Conservation (phyloP, 2,329 filamentous ascomycete species). For the Simplicillium aogashimaense region DNA sequence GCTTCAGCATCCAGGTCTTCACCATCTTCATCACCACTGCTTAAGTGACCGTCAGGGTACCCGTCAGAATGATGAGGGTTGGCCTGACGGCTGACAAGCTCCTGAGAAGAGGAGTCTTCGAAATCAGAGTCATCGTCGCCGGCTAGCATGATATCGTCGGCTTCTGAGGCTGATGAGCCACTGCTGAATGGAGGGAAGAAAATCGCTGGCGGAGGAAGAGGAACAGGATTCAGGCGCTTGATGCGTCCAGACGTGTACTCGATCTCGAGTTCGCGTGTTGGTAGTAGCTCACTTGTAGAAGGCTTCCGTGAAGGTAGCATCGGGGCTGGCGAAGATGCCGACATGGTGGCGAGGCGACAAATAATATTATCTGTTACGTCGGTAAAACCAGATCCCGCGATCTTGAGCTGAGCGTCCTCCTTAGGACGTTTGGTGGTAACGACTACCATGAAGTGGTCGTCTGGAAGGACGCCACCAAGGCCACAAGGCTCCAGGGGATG, state of each 20-base stretch:
- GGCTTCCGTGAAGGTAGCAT: conserved; percentile 1
- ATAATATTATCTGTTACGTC: conserved; percentile 30
- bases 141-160: conserved; percentile 17
- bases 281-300: too few species aligned
- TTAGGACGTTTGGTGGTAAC: conserved; percentile 39
- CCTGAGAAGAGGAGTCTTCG: conserved; percentile 12
- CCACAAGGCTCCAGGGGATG: conserved; percentile 45
- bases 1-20: conserved; percentile 26
- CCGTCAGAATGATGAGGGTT: conserved; percentile 29
- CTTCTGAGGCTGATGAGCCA: conserved; percentile 21
- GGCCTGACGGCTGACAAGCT: conserved; percentile 20
- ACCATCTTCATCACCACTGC: conserved; percentile 30
- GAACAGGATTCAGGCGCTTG: conserved; percentile 32
- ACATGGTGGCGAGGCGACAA: conserved; percentile 29
- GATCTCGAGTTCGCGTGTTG: conserved; percentile 23
- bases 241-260: conserved; percentile 34
- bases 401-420: conserved; percentile 7
- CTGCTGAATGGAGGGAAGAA: conserved; percentile 39
- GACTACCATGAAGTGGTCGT: conserved; percentile 53
- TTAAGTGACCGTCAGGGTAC: conserved; percentile 28
- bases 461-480: conserved; percentile 47
- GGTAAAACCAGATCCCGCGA: conserved; percentile 8
- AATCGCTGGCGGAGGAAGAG: conserved; percentile 41
- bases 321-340: conserved; percentile 24
- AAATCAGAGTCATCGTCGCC: conserved; percentile 18